phyloP scores from a whole-genome alignment of 2,329 filamentous ascomycete species.

The Cercospora brassicicola region DNA sequence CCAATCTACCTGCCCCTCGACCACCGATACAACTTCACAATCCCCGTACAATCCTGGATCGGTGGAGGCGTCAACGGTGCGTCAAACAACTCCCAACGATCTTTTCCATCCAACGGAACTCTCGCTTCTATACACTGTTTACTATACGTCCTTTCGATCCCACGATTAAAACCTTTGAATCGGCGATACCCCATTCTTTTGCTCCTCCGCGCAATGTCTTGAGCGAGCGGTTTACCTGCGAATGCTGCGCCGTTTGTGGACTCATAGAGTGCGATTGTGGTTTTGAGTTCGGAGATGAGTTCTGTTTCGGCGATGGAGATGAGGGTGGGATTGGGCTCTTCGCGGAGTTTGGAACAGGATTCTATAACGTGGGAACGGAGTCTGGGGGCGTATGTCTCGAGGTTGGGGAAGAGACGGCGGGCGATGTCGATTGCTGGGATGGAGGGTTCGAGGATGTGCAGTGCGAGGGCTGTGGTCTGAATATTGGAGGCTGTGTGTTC shows the following conservation, averaged over 20 bases:
- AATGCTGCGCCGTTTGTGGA: neutral
- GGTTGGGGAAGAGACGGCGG: neutral
- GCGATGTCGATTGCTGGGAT: neutral
- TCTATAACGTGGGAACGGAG: conserved; percentile 1
- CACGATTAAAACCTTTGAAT: neutral
- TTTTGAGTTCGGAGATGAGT: neutral
- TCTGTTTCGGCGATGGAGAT: neutral
- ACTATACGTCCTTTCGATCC: neutral
- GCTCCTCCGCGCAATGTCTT: neutral
- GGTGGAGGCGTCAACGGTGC: conserved; percentile 1
- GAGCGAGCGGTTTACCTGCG: neutral
- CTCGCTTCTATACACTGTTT: neutral
- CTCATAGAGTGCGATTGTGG: neutral
- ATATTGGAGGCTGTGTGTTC: neutral
- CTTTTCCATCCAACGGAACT: neutral
- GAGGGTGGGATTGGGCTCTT: neutral
- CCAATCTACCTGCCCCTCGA: neutral
- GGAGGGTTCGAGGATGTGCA: neutral
- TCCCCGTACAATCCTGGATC: neutral
- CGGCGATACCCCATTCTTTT: neutral
- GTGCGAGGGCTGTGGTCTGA: neutral
- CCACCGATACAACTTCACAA: conserved; percentile 3
- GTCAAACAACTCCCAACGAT: neutral
- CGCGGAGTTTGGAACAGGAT: neutral
- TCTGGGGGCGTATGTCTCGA: neutral